Conservation (phyloP, 345 rosid species). For the Geranium brycei region DNA sequence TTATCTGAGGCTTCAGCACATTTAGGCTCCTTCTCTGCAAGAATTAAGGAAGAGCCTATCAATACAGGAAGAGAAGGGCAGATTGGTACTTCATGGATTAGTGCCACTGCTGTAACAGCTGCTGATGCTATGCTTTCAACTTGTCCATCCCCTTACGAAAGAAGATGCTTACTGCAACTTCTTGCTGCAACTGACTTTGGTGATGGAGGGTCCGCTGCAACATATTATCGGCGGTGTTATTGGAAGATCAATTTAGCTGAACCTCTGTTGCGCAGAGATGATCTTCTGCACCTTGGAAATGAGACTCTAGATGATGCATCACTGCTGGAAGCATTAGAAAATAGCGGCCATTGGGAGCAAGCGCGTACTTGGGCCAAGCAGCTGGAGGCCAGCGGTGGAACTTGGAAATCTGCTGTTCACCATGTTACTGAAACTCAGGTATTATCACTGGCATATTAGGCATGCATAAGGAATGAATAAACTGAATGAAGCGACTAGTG, state of each 20-base stretch:
- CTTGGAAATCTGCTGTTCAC: conserved; percentile 78
- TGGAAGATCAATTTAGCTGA: conserved; percentile 97
- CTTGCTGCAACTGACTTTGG: conserved; percentile 92
- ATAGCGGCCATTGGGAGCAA: conserved; percentile 87
- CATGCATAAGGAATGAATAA: not conserved
- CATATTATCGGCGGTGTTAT: conserved; percentile 56
- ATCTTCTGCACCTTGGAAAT: conserved; percentile 55
- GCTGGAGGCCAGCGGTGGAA: conserved; percentile 73
- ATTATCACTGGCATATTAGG: conserved; percentile 1
- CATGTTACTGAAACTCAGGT: conserved; percentile 98
- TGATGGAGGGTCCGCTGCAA: conserved; percentile 76
- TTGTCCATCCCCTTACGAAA: conserved; percentile 96
- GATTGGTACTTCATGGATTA: conserved; percentile 65
- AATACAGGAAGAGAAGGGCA: conserved; percentile 50
- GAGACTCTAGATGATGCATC: conserved; percentile 85
- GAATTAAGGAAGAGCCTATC: conserved; percentile 71
- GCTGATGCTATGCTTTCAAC: conserved; percentile 78
- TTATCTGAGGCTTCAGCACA: conserved; percentile 96
- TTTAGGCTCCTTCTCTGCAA: conserved; percentile 79
- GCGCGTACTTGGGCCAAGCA: conserved; percentile 98
- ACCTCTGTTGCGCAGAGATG: conserved; percentile 64
- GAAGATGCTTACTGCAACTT: conserved; percentile 78
- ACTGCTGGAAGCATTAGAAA: conserved; percentile 68
- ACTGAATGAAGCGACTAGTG: not conserved
- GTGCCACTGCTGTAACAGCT: conserved; percentile 79